Percentiles rank a stretch among this genome's conserved stretches.
These are phyloP conservation scores for Gonapodya prolifera DNA, from an alignment of 192 early-diverging fungal genomes.

Conservation along the genomic window DNA sequence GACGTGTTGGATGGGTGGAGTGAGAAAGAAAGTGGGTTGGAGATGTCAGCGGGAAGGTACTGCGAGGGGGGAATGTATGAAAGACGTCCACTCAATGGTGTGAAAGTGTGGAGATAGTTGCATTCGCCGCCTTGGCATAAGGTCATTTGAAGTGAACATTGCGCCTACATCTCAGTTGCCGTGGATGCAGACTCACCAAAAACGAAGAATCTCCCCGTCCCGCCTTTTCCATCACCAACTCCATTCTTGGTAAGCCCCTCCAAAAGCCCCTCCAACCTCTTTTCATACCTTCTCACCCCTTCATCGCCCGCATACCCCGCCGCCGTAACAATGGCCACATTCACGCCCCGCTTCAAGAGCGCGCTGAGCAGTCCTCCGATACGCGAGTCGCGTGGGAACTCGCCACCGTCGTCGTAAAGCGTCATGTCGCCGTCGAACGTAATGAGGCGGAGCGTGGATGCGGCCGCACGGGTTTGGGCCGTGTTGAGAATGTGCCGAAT, in stretches of 20 bases:
- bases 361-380: conserved; percentile 54
- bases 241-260: conserved; percentile 31
- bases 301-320: conserved; percentile 59
- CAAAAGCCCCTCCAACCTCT: conserved; percentile 61
- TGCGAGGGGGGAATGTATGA: conserved; percentile 43
- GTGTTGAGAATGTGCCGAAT: conserved; percentile 77
- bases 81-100: conserved; percentile 35
- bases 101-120: conserved; percentile 77
- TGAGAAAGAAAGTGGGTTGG: background rate
- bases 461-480: conserved; percentile 73
- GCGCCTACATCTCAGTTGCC: background rate
- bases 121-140: conserved; percentile 56
- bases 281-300: conserved; percentile 60
- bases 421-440: conserved; percentile 96
- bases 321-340: conserved; percentile 81
- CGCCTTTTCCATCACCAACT: conserved; percentile 25
- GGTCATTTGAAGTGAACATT: background rate
- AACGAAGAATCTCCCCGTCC: conserved; percentile 57
- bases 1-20: background rate
- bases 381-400: conserved; percentile 56
- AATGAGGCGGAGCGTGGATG: conserved; percentile 54
- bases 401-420: conserved; percentile 75
- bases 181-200: conserved; percentile 25
- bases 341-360: conserved; percentile 47
- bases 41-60: conserved; percentile 15